These are phyloP conservation scores for Noccaea bulbosa DNA, from an alignment of 345 rosid genomes.

Conservation along the genomic window DNA sequence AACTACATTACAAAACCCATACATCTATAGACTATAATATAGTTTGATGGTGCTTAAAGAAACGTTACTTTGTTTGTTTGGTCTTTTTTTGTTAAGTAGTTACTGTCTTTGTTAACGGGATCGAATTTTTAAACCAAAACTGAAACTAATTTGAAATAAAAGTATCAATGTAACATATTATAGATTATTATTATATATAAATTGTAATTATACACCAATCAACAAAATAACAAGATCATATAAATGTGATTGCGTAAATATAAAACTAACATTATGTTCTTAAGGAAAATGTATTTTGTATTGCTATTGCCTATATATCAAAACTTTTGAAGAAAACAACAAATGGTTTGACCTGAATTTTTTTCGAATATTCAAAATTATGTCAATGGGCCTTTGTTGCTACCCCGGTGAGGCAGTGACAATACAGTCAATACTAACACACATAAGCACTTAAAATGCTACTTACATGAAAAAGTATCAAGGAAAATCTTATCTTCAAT, in stretches of 20 bases:
- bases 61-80: neutral
- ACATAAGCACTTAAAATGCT: too few species aligned
- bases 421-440: neutral
- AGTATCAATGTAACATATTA: neutral
- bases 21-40: neutral
- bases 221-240: neutral
- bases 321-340: too few species aligned
- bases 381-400: neutral
- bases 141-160: neutral
- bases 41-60: neutral
- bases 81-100: neutral
- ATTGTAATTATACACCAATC: neutral
- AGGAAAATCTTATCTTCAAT: constrained; percentile 1
- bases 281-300: neutral
- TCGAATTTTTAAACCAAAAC: neutral
- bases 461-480: neutral
- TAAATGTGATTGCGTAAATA: neutral
- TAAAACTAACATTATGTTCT: neutral
- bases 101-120: neutral
- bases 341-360: too few species aligned
- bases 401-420: neutral
- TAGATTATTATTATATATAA: neutral
- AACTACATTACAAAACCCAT: neutral
- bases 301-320: too few species aligned
- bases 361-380: too few species aligned